Evolutionary conservation across 768 basidiomycete genomes (phyloP).

Genomic region (Leccinum boreale): DNA sequence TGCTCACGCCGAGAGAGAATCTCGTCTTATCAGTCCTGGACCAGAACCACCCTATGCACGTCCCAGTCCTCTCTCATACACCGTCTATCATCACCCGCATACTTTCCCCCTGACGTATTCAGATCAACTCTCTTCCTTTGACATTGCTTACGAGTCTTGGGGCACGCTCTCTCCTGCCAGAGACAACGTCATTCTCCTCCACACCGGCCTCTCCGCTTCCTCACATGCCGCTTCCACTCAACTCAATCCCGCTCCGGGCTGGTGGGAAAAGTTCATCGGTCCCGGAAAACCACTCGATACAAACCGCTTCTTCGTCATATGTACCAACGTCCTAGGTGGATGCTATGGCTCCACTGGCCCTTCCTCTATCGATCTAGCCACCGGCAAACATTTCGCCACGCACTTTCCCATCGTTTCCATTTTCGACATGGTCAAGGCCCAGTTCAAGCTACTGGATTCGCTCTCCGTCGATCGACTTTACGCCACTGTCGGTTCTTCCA

Average conservation of each 20-base stretch:
- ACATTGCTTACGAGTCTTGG: slow-evolving; percentile 98
- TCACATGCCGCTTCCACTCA: slow-evolving; percentile 88
- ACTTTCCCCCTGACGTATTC: slow-evolving; percentile 71
- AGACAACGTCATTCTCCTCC: slow-evolving; percentile 91
- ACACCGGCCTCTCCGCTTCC: slow-evolving; percentile 94
- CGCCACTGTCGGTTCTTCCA: slow-evolving; percentile 91
- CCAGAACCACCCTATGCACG: slow-evolving; percentile 84
- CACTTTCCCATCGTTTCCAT: slow-evolving; percentile 88
- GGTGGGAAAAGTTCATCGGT: slow-evolving; percentile 99
- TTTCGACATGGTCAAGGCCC: slow-evolving; percentile 97
- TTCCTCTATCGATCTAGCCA: slow-evolving; percentile 70
- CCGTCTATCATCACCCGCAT: slow-evolving; percentile 55
- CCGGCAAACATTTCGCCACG: slow-evolving; percentile 77
- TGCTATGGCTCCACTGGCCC: slow-evolving; percentile 98
- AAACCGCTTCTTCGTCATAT: slow-evolving; percentile 86
- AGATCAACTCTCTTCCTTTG: slow-evolving; percentile 59
- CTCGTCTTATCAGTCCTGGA: slow-evolving; percentile 51
- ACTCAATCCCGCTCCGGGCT: slow-evolving; percentile 77
- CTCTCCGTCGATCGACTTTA: slow-evolving; percentile 83
- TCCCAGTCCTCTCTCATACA: slow-evolving; percentile 72
- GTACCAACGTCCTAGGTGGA: slow-evolving; percentile 95
- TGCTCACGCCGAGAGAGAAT: slow-evolving; percentile 71
- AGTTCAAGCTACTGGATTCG: slow-evolving; percentile 81
- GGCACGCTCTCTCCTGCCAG: slow-evolving; percentile 73
- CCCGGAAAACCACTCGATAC: slow-evolving; percentile 94